Evolutionary conservation across 371 early-diverging fungal genomes (phyloP), one percentile per base, ranked within the genome.

Genomic region (Mortierella sp.): DNA sequence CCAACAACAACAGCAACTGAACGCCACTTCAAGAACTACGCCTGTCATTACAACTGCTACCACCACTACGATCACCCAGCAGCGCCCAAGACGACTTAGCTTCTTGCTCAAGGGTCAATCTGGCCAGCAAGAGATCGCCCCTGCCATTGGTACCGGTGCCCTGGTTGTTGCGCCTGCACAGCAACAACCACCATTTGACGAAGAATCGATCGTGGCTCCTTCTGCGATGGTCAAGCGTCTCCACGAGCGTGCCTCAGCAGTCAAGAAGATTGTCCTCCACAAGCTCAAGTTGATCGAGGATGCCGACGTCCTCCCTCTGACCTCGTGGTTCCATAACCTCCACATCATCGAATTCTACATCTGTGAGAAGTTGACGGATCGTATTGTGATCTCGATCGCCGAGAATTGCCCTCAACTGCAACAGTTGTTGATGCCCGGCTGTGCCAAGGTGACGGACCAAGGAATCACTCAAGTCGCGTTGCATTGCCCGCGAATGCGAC

Each of bases 341-440:
- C 75, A 80, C 60, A 77, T 75, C 35, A 58, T 86, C 44, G 87
- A 86, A 71, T 82, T 86, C 44, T 93, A 93, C 54, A 92, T 93
- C 21, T 93, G 93, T 43, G 93, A 93, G 29, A 82, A 89, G 71
- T 76, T 93, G 24, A 87, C 89, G 0, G 90, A 93, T 49, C 78
- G 44, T 38, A 86, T 89, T 8, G 81, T 92, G 38, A 63, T 84
- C 4, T 76, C 86, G 1, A 88, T 93, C 41, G 85, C 74, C 68
- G 90, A 74, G 58, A 79, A 63, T 77, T 93, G 75, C 21, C 83
- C 84, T 0, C 84, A 70, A 68, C 75, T 84, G 1, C 92, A 91
- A 14, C 88, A 88, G 48, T 49, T 93, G 4, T 85, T 92, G 5
- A 80, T 93, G 60, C 92, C 93, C 4, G 93, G 93, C 0, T 92